Percentiles rank a stretch among this genome's conserved stretches.
These are phyloP conservation scores for Talaromyces thailandensis DNA, from an alignment of 495 filamentous ascomycete species.

Conservation along the genomic window DNA sequence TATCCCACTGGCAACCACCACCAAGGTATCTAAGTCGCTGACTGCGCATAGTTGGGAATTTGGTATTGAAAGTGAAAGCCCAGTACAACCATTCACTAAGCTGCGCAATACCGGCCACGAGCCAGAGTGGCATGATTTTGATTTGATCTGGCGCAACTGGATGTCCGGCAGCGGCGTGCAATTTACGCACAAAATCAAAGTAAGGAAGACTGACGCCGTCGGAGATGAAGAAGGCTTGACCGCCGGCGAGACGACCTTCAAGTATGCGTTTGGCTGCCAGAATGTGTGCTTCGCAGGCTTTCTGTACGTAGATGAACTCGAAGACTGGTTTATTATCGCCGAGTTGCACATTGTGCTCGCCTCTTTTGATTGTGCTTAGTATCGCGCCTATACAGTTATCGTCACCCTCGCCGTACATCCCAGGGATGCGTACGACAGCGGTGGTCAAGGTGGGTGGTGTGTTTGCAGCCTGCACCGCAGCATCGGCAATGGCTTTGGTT, in stretches of 20 bases:
- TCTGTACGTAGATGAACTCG: conserved; percentile 76
- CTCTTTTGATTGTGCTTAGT: conserved; percentile 9
- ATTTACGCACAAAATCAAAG: conserved; percentile 17
- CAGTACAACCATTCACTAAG: conserved; percentile 15
- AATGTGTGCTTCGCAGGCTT: conserved; percentile 67
- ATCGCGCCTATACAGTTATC: conserved; percentile 8
- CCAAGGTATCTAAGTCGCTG: conserved; percentile 13
- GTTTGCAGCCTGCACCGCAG: conserved; percentile 15
- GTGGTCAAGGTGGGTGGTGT: conserved; percentile 9
- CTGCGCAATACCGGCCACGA: conserved; percentile 12
- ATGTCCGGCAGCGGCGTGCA: conserved; percentile 13
- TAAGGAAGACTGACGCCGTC: conserved; percentile 15
- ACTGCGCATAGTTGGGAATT: conserved; percentile 12
- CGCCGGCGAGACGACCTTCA: conserved; percentile 5
- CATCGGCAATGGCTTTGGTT: conserved; percentile 20
- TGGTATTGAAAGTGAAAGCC: conserved; percentile 13
- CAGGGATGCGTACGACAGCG: conserved; percentile 13
- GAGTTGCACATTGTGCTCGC: conserved; percentile 17
- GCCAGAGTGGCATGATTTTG: conserved; percentile 12
- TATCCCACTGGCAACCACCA: conserved; percentile 12
- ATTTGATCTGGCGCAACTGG: conserved; percentile 13
- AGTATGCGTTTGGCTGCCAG: conserved; percentile 36
- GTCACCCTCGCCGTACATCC: conserved; percentile 19
- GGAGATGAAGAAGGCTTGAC: conserved; percentile 20
- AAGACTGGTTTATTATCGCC: conserved; percentile 40